A percentile compares a stretch with the other conserved stretches of the same genome.
Conservation (phyloP, 352 stramenopile species). For the Globisporangium mamillatum region DNA sequence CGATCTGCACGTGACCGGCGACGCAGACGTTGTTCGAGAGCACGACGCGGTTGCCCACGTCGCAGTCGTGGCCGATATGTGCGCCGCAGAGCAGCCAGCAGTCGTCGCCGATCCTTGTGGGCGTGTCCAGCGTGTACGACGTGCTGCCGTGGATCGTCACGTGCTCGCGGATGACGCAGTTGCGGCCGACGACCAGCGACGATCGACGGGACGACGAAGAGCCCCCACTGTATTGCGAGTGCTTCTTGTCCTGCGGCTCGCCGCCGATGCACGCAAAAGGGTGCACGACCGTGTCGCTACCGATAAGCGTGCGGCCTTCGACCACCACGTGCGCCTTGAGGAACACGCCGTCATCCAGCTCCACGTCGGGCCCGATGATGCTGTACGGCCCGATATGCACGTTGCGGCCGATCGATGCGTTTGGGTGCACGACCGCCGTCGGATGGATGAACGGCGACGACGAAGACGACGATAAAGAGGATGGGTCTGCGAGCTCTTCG, state of each 20-base stretch:
- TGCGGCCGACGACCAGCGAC: conserved; percentile 51
- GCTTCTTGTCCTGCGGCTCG: conserved; percentile 82
- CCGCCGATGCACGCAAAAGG: conserved; percentile 76
- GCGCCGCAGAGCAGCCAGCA: conserved; percentile 79
- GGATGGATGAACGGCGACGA: conserved; percentile 39
- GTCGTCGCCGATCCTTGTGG: conserved; percentile 65
- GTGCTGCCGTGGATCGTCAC: conserved; percentile 81
- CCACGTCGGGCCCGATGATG: conserved; percentile 66
- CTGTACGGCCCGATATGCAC: conserved; percentile 75
- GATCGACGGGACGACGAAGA: background rate
- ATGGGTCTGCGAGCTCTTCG: background rate
- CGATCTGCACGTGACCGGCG: conserved; percentile 75
- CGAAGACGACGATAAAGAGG: conserved; percentile 1
- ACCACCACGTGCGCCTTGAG: conserved; percentile 77
- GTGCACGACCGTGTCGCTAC: conserved; percentile 51
- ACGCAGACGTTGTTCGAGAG: conserved; percentile 84
- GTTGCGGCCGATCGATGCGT: conserved; percentile 46
- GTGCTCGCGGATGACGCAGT: conserved; percentile 82
- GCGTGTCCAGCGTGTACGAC: conserved; percentile 46
- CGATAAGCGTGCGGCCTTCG: conserved; percentile 60
- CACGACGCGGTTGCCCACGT: conserved; percentile 62
- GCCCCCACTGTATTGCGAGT: conserved; percentile 16
- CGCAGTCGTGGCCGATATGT: conserved; percentile 72
- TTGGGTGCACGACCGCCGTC: conserved; percentile 70
- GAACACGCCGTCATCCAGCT: conserved; percentile 57